A percentile compares a stretch with the other conserved stretches of the same genome.
These are phyloP conservation scores for Ampelomyces quisqualis DNA, from an alignment of 2,329 filamentous ascomycete genomes.

Conservation along the genomic window DNA sequence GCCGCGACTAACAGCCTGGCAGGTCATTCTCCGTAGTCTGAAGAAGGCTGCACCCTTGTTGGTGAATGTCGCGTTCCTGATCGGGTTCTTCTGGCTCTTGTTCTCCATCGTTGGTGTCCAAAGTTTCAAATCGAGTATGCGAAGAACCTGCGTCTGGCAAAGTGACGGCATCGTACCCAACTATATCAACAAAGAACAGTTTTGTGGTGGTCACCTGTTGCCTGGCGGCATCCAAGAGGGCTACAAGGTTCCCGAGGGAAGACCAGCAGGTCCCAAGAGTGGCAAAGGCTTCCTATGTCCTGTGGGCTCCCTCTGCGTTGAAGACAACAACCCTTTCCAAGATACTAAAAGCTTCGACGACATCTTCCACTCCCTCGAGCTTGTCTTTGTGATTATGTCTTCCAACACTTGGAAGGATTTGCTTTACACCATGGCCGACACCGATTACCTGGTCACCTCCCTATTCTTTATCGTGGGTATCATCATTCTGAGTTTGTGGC, in stretches of 20 bases:
- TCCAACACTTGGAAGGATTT: constrained; percentile 95
- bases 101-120: constrained; percentile 97
- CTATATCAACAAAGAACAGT: constrained; percentile 63
- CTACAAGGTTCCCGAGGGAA: constrained; percentile 63
- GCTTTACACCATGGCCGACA: constrained; percentile 90
- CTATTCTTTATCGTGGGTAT: constrained; percentile 73
- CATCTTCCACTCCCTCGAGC: constrained; percentile 83
- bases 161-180: constrained; percentile 52
- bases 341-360: constrained; percentile 94
- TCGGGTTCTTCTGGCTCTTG: constrained; percentile 95
- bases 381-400: constrained; percentile 98
- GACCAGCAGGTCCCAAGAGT: constrained; percentile 42
- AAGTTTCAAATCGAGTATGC: constrained; percentile 68
- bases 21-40: constrained; percentile 90
- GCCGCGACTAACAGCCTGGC: constrained; percentile 10
- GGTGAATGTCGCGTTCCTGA: constrained; percentile 88
- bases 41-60: constrained; percentile 93
- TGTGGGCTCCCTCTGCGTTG: constrained; percentile 75
- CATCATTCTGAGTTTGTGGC: constrained; percentile 92
- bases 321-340: constrained; percentile 76
- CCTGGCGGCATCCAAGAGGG: constrained; percentile 51
- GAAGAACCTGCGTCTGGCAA: constrained; percentile 55
- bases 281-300: constrained; percentile 88
- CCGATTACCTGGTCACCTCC: constrained; percentile 83
- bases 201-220: constrained; percentile 79